Conservation (phyloP, 2,329 filamentous ascomycete species). For the Beauveria asiatica region DNA sequence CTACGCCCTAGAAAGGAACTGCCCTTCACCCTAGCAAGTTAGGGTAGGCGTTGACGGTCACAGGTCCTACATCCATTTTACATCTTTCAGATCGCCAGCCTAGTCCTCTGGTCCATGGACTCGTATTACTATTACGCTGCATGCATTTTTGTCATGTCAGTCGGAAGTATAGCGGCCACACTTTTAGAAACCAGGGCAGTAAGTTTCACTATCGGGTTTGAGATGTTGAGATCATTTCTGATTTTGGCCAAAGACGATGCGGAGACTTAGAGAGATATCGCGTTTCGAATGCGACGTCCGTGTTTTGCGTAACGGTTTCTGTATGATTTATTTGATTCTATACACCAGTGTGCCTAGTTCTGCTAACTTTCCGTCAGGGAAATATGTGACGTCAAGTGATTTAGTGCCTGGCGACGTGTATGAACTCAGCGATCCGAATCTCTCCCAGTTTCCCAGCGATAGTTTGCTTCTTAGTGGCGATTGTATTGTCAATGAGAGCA, state of each 20-base stretch:
- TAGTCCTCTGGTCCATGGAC: constrained; percentile 90
- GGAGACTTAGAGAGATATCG: constrained; percentile 80
- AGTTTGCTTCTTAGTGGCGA: constrained; percentile 86
- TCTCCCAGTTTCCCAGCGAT: constrained; percentile 84
- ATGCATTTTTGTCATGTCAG: constrained; percentile 91
- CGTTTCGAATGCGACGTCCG: constrained; percentile 92
- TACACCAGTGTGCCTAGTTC: background rate
- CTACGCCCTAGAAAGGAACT: background rate
- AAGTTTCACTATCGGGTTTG: constrained; percentile 24
- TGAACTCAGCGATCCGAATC: constrained; percentile 86
- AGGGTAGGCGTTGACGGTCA: background rate
- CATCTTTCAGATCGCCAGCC: constrained; percentile 91
- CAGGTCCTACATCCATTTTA: constrained; percentile 97
- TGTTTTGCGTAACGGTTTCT: constrained; percentile 90
- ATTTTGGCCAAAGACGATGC: constrained; percentile 61
- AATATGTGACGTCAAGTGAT: constrained; percentile 75
- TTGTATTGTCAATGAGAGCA: constrained; percentile 98
- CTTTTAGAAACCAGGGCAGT: constrained; percentile 81
- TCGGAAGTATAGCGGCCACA: constrained; percentile 83
- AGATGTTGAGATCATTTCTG: background rate
- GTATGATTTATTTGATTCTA: constrained; percentile 38
- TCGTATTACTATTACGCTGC: constrained; percentile 96
- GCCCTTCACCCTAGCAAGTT: background rate
- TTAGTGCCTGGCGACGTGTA: constrained; percentile 94
- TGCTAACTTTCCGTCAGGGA: constrained; percentile 42